phyloP scores from a whole-genome alignment of 1,284 basidiomycete species.

The Tetrapyrgos nigripes region DNA sequence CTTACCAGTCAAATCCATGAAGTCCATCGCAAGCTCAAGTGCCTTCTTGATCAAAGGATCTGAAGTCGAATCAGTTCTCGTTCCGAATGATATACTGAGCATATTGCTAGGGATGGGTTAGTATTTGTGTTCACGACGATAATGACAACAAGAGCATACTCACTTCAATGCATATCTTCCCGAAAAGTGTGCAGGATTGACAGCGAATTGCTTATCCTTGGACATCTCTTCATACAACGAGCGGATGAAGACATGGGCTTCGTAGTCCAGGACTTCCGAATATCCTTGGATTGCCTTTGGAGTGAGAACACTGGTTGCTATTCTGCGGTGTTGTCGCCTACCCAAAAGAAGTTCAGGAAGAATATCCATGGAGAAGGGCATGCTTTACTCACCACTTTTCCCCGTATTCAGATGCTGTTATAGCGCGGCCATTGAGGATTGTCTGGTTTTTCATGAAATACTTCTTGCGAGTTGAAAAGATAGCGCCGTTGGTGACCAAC shows the following conservation, averaged over 20 bases:
- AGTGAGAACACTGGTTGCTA: conserved; percentile 39
- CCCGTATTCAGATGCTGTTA: conserved; percentile 48
- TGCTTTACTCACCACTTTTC: conserved; percentile 46
- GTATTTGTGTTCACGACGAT: neutral
- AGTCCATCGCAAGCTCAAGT: conserved; percentile 40
- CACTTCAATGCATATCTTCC: conserved; percentile 43
- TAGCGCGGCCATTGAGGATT: conserved; percentile 45
- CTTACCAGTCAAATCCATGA: conserved; percentile 39
- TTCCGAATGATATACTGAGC: conserved; percentile 43
- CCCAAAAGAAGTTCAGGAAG: neutral
- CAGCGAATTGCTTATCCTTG: conserved; percentile 33
- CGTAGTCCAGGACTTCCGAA: conserved; percentile 38
- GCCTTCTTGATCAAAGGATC: conserved; percentile 40
- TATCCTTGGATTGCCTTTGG: conserved; percentile 41
- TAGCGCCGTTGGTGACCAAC: conserved; percentile 45
- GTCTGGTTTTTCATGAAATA: conserved; percentile 50
- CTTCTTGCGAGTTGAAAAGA: conserved; percentile 47
- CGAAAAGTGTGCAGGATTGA: conserved; percentile 43
- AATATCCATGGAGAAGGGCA: no score
- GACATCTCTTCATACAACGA: conserved; percentile 38
- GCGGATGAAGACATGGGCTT: conserved; percentile 41
- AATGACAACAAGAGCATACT: neutral
- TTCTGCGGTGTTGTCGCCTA: conserved; percentile 47
- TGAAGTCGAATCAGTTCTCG: conserved; percentile 34
- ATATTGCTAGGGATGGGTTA: conserved; percentile 35